Evolutionary conservation across 495 filamentous ascomycete species (phyloP), one percentile per base, ranked within the genome.

Genomic region (Entonaema liquescens): DNA sequence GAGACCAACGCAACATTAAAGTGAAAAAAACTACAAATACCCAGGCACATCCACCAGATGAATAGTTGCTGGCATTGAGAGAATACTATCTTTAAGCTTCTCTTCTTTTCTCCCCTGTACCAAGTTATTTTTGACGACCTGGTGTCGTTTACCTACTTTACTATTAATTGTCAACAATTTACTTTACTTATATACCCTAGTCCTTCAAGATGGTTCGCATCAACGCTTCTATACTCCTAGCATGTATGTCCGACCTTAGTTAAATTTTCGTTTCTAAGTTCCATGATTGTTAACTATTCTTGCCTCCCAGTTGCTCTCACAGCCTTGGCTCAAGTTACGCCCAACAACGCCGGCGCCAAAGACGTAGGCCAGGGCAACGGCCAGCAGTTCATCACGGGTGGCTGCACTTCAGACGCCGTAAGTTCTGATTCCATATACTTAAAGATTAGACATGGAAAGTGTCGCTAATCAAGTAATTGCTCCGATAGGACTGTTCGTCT

Each of bases 291-390:
- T 47, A 9, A 47, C 7, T 1, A 47, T 47, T 36, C 47, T 13
- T 7, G 25, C 36, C 25, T 21, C 11, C 6, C 33, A 81, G 79
- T 80, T 38, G 76, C 78, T 65, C 38, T 77, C 31, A 49, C 76
- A 56, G 70, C 76, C 50, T 59, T 76, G 26, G 77, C 76, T 50
- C 71, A 72, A 47, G 72, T 81, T 62, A 81, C 76, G 2, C 81
- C 81, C 52, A 83, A 82, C 73, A 74, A 79, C 65, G 79, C 80
- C 17, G 79, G 79, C 33, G 77, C 80, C 53, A 74, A 75, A 56
- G 74, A 88, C 71, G 85, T 87, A 59, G 85, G 85, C 31, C 76
- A 80, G 59, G 85, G 84, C 59, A 81, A 81, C 47, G 84, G 79
- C 17, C 65, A 77, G 19, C 84, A 87, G 72, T 88, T 85, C 78